Evolutionary conservation across 1,284 basidiomycete species (phyloP).

Genomic region (Agroathelia rolfsii): DNA sequence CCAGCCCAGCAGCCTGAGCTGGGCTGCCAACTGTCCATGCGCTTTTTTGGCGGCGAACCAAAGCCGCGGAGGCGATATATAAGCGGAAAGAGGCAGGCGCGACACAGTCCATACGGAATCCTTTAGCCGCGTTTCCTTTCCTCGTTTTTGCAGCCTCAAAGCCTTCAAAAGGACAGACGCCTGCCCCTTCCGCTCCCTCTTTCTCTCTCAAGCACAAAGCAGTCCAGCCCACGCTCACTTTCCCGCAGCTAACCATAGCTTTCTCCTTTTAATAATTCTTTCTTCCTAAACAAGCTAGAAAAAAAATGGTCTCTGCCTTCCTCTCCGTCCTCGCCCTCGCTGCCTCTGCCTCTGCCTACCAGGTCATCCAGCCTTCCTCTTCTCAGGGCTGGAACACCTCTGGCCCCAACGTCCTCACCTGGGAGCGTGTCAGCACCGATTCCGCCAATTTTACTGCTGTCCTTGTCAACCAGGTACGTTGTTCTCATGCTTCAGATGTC

Average conservation of each 20-base stretch:
- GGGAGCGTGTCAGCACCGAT: constrained; percentile 60
- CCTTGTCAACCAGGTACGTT: constrained; percentile 51
- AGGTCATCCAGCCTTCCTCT: constrained; percentile 43
- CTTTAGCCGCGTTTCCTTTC: too few species aligned
- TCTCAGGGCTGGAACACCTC: constrained; percentile 46
- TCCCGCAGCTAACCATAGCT: too few species aligned
- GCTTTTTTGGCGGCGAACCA: too few species aligned
- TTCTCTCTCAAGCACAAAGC: constrained; percentile 1
- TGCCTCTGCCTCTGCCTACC: constrained; percentile 50
- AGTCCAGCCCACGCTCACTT: constrained; percentile 9
- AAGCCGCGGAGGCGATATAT: too few species aligned
- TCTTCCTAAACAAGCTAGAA: constrained; percentile 11
- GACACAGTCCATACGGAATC: too few species aligned
- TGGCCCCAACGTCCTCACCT: constrained; percentile 49
- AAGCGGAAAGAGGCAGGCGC: too few species aligned
- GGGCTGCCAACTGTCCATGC: too few species aligned
- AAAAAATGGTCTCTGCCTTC: constrained; percentile 34
- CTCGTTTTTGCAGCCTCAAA: too few species aligned
- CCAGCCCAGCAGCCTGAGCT: too few species aligned
- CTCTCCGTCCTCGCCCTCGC: constrained; percentile 37
- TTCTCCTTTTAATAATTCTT: too few species aligned
- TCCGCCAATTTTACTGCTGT: constrained; percentile 56
- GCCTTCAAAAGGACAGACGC: too few species aligned
- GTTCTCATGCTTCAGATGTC: neutral
- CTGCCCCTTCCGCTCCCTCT: neutral